A percentile compares a stretch with the other conserved stretches of the same genome.
phyloP scores from a whole-genome alignment of 345 rosid genomes.

The Eucalyptus victrix region DNA sequence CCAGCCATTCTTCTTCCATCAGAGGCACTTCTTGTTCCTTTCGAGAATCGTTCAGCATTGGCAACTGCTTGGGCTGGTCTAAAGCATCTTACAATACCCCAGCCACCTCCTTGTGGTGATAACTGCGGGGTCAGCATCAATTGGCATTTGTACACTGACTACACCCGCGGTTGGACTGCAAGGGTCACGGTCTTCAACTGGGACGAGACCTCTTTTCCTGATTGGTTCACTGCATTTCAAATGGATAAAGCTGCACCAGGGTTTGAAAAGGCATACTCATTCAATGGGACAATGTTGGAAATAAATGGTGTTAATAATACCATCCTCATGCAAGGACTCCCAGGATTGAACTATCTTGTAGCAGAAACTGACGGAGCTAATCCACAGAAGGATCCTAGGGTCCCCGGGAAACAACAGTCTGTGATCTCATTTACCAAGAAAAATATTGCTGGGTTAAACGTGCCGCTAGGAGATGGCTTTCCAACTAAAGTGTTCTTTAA shows the following conservation, averaged over 20 bases:
- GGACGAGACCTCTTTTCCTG: constrained; percentile 58
- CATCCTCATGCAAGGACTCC: constrained; percentile 66
- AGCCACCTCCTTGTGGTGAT: constrained; percentile 82
- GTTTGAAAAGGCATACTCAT: constrained; percentile 68
- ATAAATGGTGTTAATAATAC: constrained; percentile 40
- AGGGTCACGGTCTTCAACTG: constrained; percentile 90
- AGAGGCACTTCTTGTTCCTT: constrained; percentile 75
- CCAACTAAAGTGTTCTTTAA: constrained; percentile 91
- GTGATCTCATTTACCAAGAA: constrained; percentile 83
- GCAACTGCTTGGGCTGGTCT: constrained; percentile 56
- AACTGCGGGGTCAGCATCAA: constrained; percentile 91
- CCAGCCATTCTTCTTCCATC: constrained; percentile 76
- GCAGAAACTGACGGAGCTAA: constrained; percentile 46
- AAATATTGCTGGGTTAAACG: constrained; percentile 50
- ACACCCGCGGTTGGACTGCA: constrained; percentile 74
- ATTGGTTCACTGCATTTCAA: constrained; percentile 84
- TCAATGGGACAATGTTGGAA: constrained; percentile 52
- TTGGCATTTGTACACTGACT: constrained; percentile 80
- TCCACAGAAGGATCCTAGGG: constrained; percentile 50
- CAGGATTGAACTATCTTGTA: constrained; percentile 75
- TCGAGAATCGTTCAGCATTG: constrained; percentile 64
- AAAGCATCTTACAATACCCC: constrained; percentile 45
- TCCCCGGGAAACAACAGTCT: constrained; percentile 93
- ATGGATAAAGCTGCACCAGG: constrained; percentile 59
- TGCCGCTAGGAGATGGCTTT: constrained; percentile 72